Evolutionary conservation across 768 basidiomycete species (phyloP), one percentile per base, ranked within the genome.

Genomic region (Auricularia heimuer): DNA sequence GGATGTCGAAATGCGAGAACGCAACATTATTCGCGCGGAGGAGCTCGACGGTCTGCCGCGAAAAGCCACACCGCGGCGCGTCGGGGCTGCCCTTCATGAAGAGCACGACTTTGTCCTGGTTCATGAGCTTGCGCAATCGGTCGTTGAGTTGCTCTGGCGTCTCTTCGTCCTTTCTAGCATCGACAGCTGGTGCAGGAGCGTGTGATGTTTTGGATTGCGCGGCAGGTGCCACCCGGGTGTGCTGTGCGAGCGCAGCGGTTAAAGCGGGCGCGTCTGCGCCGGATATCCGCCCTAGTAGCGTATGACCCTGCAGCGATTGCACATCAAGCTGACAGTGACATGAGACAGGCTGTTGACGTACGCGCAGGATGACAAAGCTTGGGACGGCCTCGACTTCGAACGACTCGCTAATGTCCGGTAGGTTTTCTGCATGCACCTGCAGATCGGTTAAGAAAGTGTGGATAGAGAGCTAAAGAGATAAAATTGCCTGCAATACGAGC

Each of bases 321-420:
- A n/a, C 42, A 54, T 12, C 54, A n/a, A 36, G 56, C 58, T 37
- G 35, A 37, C 63, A 36, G 45, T 4, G 6, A 51, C 68, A 29
- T 71, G 45, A 63, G 51, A 36, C 4, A 62, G 63, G 61, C 42
- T 45, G 42, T 39, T n/a, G 24, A 70, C 84, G 58, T 67, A 95
- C 96, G 68, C 86, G 80, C 21, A 99, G 83, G 63, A 99, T 75
- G 61, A 98, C 73, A 71, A 94, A 88, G 0, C 86, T 77, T 0
- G 97, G 97, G 11, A 98, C 97, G 21, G 89, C 84, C 69, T 94
- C 87, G 66, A 99, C 84, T 6, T 92, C 88, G 71, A 98, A 98
- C 11, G 91, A 92, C 70, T 97, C 94, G 3, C 93, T 80, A 65
- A 99, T 94, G 61, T 95, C 94, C 14, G 79, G 70, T 67, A 91